Evolutionary conservation across 73 alveolate genomes (phyloP).

Genomic region (Paramecium tetraurelia): DNA sequence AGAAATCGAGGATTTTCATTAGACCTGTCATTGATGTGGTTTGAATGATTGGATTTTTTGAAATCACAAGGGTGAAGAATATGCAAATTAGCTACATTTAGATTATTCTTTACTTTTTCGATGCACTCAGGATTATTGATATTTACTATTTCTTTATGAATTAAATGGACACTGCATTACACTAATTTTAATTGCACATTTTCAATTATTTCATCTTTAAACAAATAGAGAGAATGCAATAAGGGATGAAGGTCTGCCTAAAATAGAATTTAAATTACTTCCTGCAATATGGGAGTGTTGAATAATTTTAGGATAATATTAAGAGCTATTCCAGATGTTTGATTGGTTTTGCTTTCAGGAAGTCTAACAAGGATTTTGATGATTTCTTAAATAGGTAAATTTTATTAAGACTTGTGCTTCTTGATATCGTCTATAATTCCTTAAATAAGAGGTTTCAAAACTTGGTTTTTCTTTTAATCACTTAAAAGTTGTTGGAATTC

Average conservation of each 20-base stretch:
- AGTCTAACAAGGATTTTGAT: constrained; percentile 28
- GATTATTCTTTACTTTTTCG: not conserved
- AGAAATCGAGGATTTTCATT: not conserved
- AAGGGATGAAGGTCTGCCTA: constrained; percentile 40
- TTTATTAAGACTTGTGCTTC: not conserved
- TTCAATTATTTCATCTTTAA: constrained; percentile 3
- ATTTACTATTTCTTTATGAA: not conserved
- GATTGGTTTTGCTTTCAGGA: constrained; percentile 35
- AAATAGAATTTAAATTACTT: not conserved
- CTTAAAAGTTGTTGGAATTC: constrained; percentile 30
- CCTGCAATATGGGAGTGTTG: not conserved
- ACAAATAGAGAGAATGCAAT: constrained; percentile 24
- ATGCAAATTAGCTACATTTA: not conserved
- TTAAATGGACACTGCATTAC: constrained; percentile 11
- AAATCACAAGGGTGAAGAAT: not conserved
- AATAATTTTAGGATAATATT: constrained; percentile 21
- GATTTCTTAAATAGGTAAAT: not conserved
- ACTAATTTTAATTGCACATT: not conserved
- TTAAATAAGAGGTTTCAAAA: constrained; percentile 18
- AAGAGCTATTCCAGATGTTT: constrained; percentile 4
- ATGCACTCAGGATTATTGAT: constrained; percentile 38
- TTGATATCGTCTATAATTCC: not conserved
- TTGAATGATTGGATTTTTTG: constrained; percentile 32
- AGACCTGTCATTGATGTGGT: constrained; percentile 34
- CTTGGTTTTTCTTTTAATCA: constrained; percentile 35